A percentile compares a stretch with the other conserved stretches of the same genome.
Conservation (phyloP, 1,284 basidiomycete species). For the Ganoderma sinense region DNA sequence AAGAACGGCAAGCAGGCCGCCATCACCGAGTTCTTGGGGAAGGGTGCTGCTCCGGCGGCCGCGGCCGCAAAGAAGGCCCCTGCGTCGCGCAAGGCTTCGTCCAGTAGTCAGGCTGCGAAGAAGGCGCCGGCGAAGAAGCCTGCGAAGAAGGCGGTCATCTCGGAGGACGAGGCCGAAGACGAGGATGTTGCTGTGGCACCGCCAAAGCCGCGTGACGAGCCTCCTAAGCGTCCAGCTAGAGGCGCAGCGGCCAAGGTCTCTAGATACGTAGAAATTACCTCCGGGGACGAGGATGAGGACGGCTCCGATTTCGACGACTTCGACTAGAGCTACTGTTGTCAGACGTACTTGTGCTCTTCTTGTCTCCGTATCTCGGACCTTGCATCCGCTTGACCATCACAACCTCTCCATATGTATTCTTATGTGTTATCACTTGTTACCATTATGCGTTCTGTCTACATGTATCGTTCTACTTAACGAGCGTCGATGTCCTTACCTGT, state of each 20-base stretch:
- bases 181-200: conserved; percentile 41
- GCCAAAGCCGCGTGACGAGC: conserved; percentile 37
- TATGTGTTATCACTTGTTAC: conserved; percentile 8
- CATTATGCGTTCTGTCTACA: neutral
- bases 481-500: neutral
- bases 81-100: conserved; percentile 37
- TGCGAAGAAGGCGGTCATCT: conserved; percentile 41
- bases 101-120: conserved; percentile 38
- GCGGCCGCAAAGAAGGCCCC: conserved; percentile 31
- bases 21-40: conserved; percentile 69
- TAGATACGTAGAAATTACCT: conserved; percentile 50
- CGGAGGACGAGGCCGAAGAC: conserved; percentile 45
- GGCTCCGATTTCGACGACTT: conserved; percentile 42
- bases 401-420: conserved; percentile 10
- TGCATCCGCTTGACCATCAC: neutral
- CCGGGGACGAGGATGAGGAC: conserved; percentile 42
- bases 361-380: too few species aligned
- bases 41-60: conserved; percentile 45
- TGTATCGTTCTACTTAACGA: conserved; percentile 5
- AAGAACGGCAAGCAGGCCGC: conserved; percentile 48
- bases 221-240: conserved; percentile 46
- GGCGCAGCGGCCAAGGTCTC: conserved; percentile 36
- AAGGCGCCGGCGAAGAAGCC: conserved; percentile 48
- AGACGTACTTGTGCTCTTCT: conserved; percentile 5
- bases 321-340: conserved; percentile 29